A percentile compares a stretch with the other conserved stretches of the same genome.
These are phyloP conservation scores for Fusarium sp. DNA, from an alignment of 2,329 filamentous ascomycete species.

Conservation along the genomic window DNA sequence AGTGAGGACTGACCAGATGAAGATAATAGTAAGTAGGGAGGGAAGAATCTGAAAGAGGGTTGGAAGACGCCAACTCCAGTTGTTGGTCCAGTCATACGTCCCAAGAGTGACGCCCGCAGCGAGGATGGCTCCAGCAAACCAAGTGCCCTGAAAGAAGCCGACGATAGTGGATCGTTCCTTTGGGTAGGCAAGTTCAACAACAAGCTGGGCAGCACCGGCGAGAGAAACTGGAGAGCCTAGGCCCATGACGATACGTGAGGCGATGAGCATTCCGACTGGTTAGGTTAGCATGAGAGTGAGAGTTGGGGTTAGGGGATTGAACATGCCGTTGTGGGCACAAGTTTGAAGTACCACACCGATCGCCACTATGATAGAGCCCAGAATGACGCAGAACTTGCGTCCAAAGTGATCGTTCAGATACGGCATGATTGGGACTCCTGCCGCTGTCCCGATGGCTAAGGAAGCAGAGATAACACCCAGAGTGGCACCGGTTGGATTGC, in stretches of 20 bases:
- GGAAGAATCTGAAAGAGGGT: constrained; percentile 57
- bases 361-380: background rate
- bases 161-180: constrained; percentile 3
- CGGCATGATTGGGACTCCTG: background rate
- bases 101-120: constrained; percentile 49
- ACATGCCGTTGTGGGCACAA: background rate
- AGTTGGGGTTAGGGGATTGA: background rate
- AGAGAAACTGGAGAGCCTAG: background rate
- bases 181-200: background rate
- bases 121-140: constrained; percentile 11
- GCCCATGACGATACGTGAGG: background rate
- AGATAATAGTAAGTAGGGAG: background rate
- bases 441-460: background rate
- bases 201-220: background rate
- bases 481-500: background rate
- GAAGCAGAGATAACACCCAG: background rate
- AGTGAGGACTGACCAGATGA: background rate
- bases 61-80: constrained; percentile 61
- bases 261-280: background rate
- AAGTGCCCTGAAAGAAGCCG: constrained; percentile 2
- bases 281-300: background rate
- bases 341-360: background rate
- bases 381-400: background rate
- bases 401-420: background rate
- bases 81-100: constrained; percentile 50